Base-by-base conservation (phyloP, 2,329 filamentous ascomycete species). In the Exophiala xenobiotica region DNA sequence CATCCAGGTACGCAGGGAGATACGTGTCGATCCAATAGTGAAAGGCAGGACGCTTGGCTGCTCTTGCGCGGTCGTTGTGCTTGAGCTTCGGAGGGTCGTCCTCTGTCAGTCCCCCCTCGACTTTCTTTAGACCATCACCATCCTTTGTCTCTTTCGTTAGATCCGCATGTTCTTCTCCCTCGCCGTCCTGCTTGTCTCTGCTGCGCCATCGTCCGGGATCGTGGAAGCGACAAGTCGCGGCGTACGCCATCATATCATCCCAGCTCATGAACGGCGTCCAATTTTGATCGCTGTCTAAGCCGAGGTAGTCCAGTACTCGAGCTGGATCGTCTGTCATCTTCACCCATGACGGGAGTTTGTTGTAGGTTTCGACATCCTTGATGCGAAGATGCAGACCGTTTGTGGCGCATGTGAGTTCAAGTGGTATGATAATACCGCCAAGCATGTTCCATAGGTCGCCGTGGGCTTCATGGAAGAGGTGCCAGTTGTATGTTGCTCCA, bases 371-470 rank as follows among this genome's bases (percentile, higher is more conserved):
- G 2, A 40, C 39, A 44, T 40, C 38, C 9, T 40, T 24, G 18
- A 40, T 40, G 19, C 38, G 38, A 23, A 40, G 38, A n/a, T 24
- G 4, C 8, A 40, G 38, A 6, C 38, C 38, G 6, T 40, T 23
- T 11, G 19, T 12, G 4, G 29, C 4, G 14, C 38, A 40, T 40
- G 38, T 40, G 5, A 92, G 77, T 2, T 87, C 87, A 24, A 82
- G 78, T 0, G 77, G 78, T 0, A 83, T 77, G 54, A 88, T 80
- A 4, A 75, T 78, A 14, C 78, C 74, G 4, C 86, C 85, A 0
- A 92, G 64, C 6, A 83, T 74, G 53, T 81, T 86, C 76, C 83
- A 83, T 2, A 82, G 63, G 60, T 91, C 88, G 14, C 86, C 85
- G 60, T 92, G 87, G 1, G 80, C 78, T 33, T 85, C 76, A 58